Conservation (phyloP, 805 yeast species). For the Yamadazyma ubonensis region DNA sequence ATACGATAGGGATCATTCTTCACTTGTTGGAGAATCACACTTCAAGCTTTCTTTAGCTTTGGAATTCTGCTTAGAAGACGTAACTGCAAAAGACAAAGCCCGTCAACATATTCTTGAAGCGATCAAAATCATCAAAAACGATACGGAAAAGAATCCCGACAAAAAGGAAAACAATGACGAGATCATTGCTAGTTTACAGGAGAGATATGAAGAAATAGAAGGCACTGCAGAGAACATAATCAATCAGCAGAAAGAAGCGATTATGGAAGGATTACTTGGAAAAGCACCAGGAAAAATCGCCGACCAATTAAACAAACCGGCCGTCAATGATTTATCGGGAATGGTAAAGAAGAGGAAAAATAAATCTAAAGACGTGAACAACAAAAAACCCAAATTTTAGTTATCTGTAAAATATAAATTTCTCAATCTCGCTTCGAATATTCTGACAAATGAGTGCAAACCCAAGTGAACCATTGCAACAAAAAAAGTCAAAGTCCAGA, state of each 20-base stretch:
- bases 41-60: conserved; percentile 77
- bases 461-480: background rate
- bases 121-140: conserved; percentile 42
- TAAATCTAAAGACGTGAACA: conserved; percentile 10
- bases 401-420: background rate
- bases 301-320: conserved; percentile 10
- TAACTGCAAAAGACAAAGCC: conserved; percentile 47
- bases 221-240: conserved; percentile 51
- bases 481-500: conserved; percentile 34
- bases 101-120: conserved; percentile 56
- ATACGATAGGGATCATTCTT: conserved; percentile 47
- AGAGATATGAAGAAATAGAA: conserved; percentile 54
- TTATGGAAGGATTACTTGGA: conserved; percentile 59
- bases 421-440: background rate
- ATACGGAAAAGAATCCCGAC: conserved; percentile 33
- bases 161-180: conserved; percentile 45
- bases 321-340: conserved; percentile 60
- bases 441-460: background rate
- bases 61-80: conserved; percentile 65
- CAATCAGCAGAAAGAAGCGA: conserved; percentile 49
- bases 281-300: conserved; percentile 20
- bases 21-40: conserved; percentile 72
- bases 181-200: conserved; percentile 54
- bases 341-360: conserved; percentile 58
- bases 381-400: conserved; percentile 3